phyloP scores from a whole-genome alignment of 2,329 filamentous ascomycete species.

The Karstenula rhodostoma region DNA sequence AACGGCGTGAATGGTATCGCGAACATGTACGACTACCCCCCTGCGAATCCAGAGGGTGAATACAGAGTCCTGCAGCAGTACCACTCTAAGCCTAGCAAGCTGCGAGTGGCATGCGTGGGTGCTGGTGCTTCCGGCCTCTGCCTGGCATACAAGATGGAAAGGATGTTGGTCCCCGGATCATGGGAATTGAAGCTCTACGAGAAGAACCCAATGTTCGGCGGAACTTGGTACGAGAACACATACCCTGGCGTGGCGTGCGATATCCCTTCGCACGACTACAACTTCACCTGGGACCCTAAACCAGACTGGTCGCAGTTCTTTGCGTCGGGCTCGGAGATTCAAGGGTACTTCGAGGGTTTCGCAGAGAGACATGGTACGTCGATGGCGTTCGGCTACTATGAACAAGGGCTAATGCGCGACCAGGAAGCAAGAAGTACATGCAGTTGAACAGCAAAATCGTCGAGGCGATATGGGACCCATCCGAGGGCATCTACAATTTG shows the following conservation, averaged over 20 bases:
- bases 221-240: constrained; percentile 47
- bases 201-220: constrained; percentile 42
- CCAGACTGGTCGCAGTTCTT: constrained; percentile 63
- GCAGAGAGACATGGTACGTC: constrained; percentile 69
- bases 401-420: constrained; percentile 7
- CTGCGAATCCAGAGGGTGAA: constrained; percentile 37
- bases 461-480: constrained; percentile 55
- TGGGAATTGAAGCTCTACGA: constrained; percentile 43
- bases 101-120: constrained; percentile 41
- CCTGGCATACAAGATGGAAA: constrained; percentile 46
- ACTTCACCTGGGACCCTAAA: constrained; percentile 69
- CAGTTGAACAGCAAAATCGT: constrained; percentile 57
- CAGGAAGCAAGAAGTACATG: constrained; percentile 52
- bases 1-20: constrained; percentile 40
- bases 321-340: constrained; percentile 58
- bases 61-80: constrained; percentile 45
- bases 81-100: constrained; percentile 42
- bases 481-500: constrained; percentile 50
- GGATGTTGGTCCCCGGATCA: constrained; percentile 38
- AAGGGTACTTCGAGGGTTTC: constrained; percentile 58
- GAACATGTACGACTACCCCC: constrained; percentile 40
- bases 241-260: constrained; percentile 47
- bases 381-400: background rate
- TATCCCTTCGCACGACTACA: constrained; percentile 63
- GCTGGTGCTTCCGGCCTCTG: constrained; percentile 43